Conservation (phyloP, 805 yeast genomes). For the Dipodascopsis tothii region DNA sequence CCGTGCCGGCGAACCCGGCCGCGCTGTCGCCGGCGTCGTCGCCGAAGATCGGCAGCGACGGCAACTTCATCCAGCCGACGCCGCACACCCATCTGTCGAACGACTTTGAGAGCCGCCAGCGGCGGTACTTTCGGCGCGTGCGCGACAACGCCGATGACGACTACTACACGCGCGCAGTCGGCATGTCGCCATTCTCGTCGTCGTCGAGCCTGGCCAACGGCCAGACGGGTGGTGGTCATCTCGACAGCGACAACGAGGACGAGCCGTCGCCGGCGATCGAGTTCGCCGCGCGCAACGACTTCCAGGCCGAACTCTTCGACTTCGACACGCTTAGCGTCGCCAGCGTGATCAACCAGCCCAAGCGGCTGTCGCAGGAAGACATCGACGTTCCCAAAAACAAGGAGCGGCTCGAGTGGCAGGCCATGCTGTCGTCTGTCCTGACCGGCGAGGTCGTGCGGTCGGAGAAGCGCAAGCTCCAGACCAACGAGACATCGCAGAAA, state of each 20-base stretch:
- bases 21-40: too few relatives aligned
- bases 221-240: constrained; percentile 1
- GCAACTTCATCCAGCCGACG: constrained; percentile 4
- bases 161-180: constrained; percentile 55
- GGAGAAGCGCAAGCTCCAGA: constrained; percentile 64
- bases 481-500: constrained; percentile 39
- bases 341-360: constrained; percentile 2
- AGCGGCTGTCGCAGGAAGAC: constrained; percentile 23
- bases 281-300: constrained; percentile 9
- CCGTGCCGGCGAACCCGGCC: too few relatives aligned
- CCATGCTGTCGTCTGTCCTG: constrained; percentile 80
- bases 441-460: constrained; percentile 92
- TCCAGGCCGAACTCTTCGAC: constrained; percentile 11
- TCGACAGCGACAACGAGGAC: constrained; percentile 16
- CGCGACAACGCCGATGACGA: constrained; percentile 58
- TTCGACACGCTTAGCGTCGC: constrained; percentile 2
- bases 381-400: constrained; percentile 33
- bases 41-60: constrained; percentile 1
- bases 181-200: neutral
- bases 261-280: constrained; percentile 16
- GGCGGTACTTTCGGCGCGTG: constrained; percentile 55
- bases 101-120: constrained; percentile 47
- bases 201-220: too few relatives aligned
- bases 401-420: constrained; percentile 92
- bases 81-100: constrained; percentile 9